phyloP scores from a whole-genome alignment of 129 eudicot species.

The Flaveria sonorensis region DNA sequence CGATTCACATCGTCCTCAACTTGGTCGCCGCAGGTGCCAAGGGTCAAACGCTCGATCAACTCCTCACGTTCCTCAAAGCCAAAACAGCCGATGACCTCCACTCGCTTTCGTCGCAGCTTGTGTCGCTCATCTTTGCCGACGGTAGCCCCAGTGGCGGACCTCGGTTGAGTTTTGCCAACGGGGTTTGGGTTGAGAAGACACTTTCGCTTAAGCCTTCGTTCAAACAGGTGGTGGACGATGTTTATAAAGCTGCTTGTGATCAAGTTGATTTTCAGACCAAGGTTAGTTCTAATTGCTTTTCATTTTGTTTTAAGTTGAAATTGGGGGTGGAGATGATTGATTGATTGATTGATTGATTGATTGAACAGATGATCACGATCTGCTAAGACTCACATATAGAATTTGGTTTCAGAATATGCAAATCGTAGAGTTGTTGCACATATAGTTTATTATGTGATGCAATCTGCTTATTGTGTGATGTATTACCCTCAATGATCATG shows the following conservation, averaged over 20 bases:
- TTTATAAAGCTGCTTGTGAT: conserved; percentile 53
- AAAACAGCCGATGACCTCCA: conserved; percentile 48
- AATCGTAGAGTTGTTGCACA: not conserved
- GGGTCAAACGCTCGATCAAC: conserved; percentile 58
- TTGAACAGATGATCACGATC: too few relatives aligned
- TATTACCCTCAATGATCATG: too few relatives aligned
- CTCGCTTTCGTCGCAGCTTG: conserved; percentile 54
- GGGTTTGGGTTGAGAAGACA: conserved; percentile 68
- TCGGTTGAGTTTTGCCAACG: conserved; percentile 55
- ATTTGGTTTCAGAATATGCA: not conserved
- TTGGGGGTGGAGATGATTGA: too few relatives aligned
- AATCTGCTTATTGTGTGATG: too few relatives aligned
- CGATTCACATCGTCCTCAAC: conserved; percentile 60
- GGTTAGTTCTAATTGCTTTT: conserved; percentile 37
- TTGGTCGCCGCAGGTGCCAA: conserved; percentile 63
- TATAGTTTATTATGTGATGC: too few relatives aligned
- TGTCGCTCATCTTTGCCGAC: conserved; percentile 51
- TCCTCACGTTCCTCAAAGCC: conserved; percentile 59
- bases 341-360: too few relatives aligned
- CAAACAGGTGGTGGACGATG: conserved; percentile 49
- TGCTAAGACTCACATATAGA: too few relatives aligned
- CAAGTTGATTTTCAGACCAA: conserved; percentile 69
- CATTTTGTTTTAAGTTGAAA: not conserved
- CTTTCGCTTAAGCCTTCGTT: conserved; percentile 56
- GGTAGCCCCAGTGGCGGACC: conserved; percentile 70